A percentile compares a stretch with the other conserved stretches of the same genome.
Evolutionary conservation across 2,329 filamentous ascomycete species (phyloP).

Genomic region (Tothia fuscella): DNA sequence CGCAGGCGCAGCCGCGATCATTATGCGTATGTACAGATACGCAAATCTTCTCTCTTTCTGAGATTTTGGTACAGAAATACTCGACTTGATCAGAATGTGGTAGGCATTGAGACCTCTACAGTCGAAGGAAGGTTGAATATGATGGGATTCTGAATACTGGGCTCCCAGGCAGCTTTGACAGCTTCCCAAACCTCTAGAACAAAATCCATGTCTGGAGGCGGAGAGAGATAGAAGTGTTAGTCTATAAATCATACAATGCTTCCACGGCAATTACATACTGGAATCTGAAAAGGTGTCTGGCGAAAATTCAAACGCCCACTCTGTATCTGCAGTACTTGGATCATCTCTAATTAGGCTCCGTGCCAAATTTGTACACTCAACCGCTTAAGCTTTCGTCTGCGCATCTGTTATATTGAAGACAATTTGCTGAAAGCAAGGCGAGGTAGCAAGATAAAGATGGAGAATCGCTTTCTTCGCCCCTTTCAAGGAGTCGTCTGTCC

Average conservation of each 20-base stretch:
- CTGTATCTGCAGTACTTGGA: constrained; percentile 41
- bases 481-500: constrained; percentile 77
- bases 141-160: constrained; percentile 64
- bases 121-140: constrained; percentile 97
- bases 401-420: constrained; percentile 82
- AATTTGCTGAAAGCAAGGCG: constrained; percentile 84
- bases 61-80: constrained; percentile 80
- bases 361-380: constrained; percentile 75
- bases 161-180: constrained; percentile 88
- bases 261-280: too few species aligned
- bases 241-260: too few species aligned
- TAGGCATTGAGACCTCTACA: constrained; percentile 88
- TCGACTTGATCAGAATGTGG: constrained; percentile 95
- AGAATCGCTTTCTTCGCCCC: constrained; percentile 89
- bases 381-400: constrained; percentile 68
- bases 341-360: constrained; percentile 80
- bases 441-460: constrained; percentile 92
- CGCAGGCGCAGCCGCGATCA: constrained; percentile 80
- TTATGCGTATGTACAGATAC: constrained; percentile 93
- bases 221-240: too few species aligned
- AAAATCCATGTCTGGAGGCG: constrained; percentile 65
- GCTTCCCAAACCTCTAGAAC: constrained; percentile 77
- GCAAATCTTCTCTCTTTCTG: constrained; percentile 73
- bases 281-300: constrained; percentile 89
- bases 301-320: constrained; percentile 74